Evolutionary conservation across 2,329 filamentous ascomycete species (phyloP).

Genomic region (Aspergillus nomiae): DNA sequence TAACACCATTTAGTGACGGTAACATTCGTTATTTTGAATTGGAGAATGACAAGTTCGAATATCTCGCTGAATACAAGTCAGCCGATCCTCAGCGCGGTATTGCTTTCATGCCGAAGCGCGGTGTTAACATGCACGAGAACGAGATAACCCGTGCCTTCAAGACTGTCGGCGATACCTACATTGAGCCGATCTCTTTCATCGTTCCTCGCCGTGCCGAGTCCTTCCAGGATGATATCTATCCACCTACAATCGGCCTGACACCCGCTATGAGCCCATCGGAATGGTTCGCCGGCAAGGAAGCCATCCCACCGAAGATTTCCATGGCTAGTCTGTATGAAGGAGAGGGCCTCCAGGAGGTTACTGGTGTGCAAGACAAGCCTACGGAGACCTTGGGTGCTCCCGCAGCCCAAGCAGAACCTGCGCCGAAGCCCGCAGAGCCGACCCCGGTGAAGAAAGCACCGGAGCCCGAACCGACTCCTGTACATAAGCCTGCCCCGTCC

Average conservation of each 20-base stretch:
- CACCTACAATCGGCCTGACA: constrained; percentile 77
- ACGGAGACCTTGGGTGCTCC: constrained; percentile 41
- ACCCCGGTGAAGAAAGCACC: constrained; percentile 26
- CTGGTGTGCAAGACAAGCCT: constrained; percentile 44
- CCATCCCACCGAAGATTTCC: constrained; percentile 85
- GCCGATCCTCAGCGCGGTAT: constrained; percentile 89
- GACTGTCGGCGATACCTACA: constrained; percentile 90
- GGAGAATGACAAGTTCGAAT: constrained; percentile 98
- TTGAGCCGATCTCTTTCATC: constrained; percentile 97
- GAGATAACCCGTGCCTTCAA: constrained; percentile 96
- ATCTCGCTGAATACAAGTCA: constrained; percentile 96
- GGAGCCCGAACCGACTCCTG: constrained; percentile 36
- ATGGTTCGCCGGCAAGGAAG: constrained; percentile 85
- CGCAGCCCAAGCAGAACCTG: constrained; percentile 53
- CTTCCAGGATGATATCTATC: constrained; percentile 97
- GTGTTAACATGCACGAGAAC: constrained; percentile 95
- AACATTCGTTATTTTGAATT: constrained; percentile 99
- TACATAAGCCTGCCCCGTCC: constrained; percentile 61
- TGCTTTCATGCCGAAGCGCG: constrained; percentile 91
- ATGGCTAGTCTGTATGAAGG: constrained; percentile 91
- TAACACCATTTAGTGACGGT: constrained; percentile 67
- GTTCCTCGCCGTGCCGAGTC: constrained; percentile 90
- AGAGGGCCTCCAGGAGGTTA: constrained; percentile 73
- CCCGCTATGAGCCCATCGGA: constrained; percentile 78
- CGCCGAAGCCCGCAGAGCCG: constrained; percentile 49